Conservation (phyloP, 2,329 filamentous ascomycete genomes). For the Juglanconis juglandina region DNA sequence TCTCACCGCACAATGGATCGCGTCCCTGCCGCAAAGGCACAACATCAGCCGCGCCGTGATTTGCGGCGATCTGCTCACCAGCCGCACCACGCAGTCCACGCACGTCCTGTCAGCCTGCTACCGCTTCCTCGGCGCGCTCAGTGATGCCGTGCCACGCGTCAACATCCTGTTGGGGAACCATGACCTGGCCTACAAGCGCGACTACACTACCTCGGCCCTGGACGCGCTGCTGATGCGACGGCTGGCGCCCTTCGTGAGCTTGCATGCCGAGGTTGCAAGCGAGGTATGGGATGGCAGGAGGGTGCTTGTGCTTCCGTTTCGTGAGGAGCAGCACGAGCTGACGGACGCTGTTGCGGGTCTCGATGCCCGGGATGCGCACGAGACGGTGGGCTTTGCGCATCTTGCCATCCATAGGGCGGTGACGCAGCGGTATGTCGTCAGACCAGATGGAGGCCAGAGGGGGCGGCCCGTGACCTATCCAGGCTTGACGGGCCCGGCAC, state of each 20-base stretch:
- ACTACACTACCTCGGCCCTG: slow-evolving; percentile 28
- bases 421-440: slow-evolving; percentile 26
- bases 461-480: slow-evolving; percentile 22
- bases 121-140: slow-evolving; percentile 28
- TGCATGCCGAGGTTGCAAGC: background rate
- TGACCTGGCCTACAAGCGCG: slow-evolving; percentile 29
- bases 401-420: slow-evolving; percentile 31
- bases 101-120: slow-evolving; percentile 30
- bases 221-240: slow-evolving; percentile 22
- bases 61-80: slow-evolving; percentile 30
- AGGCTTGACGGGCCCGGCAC: slow-evolving; percentile 25
- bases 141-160: slow-evolving; percentile 26
- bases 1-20: slow-evolving; percentile 26
- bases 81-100: slow-evolving; percentile 27
- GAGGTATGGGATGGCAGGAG: slow-evolving; percentile 10
- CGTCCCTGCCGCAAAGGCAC: slow-evolving; percentile 22
- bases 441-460: background rate
- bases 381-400: slow-evolving; percentile 30
- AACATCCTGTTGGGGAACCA: slow-evolving; percentile 32
- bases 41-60: slow-evolving; percentile 26
- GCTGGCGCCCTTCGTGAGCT: slow-evolving; percentile 20
- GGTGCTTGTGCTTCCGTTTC: slow-evolving; percentile 31
- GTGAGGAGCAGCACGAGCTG: slow-evolving; percentile 29
- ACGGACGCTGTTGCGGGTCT: slow-evolving; percentile 23
- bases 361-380: slow-evolving; percentile 20